These are phyloP conservation scores for Drechslerella stenobrocha DNA, from an alignment of 2,329 filamentous ascomycete species.

Conservation along the genomic window DNA sequence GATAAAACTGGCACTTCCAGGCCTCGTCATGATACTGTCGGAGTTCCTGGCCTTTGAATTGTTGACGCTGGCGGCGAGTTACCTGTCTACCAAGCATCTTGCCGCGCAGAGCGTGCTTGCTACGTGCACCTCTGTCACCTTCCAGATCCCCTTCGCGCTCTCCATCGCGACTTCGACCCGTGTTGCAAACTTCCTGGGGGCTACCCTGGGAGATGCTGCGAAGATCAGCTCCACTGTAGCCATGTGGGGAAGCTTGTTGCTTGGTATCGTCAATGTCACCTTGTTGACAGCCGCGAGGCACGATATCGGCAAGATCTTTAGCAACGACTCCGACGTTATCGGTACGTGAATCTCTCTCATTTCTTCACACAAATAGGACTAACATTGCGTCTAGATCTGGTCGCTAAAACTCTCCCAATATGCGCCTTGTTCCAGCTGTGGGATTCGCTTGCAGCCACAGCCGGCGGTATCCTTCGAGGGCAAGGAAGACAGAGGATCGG, in stretches of 20 bases:
- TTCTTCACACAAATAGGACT: not conserved
- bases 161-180: slow-evolving; percentile 86
- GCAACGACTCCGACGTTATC: slow-evolving; percentile 71
- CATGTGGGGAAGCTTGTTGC: slow-evolving; percentile 67
- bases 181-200: slow-evolving; percentile 88
- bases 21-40: slow-evolving; percentile 89
- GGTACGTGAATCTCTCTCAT: slow-evolving; percentile 12
- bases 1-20: slow-evolving; percentile 81
- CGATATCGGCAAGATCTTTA: slow-evolving; percentile 76
- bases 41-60: slow-evolving; percentile 94
- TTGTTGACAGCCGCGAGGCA: slow-evolving; percentile 70
- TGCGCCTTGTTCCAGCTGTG: slow-evolving; percentile 89
- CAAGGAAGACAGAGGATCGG: slow-evolving; percentile 87
- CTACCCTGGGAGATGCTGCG: slow-evolving; percentile 76
- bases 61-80: slow-evolving; percentile 77
- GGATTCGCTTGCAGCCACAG: slow-evolving; percentile 76
- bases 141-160: slow-evolving; percentile 89
- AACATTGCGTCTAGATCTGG: slow-evolving; percentile 58
- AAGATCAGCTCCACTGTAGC: slow-evolving; percentile 66
- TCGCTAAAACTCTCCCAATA: slow-evolving; percentile 72
- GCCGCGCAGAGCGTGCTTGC: slow-evolving; percentile 79
- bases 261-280: slow-evolving; percentile 78
- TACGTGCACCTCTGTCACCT: slow-evolving; percentile 76
- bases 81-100: slow-evolving; percentile 68
- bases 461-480: slow-evolving; percentile 82